Percentiles rank a stretch among this genome's conserved stretches.
phyloP scores from a whole-genome alignment of 1,139 yeast species.

The Yamadazyma kanchanaburiensis region DNA sequence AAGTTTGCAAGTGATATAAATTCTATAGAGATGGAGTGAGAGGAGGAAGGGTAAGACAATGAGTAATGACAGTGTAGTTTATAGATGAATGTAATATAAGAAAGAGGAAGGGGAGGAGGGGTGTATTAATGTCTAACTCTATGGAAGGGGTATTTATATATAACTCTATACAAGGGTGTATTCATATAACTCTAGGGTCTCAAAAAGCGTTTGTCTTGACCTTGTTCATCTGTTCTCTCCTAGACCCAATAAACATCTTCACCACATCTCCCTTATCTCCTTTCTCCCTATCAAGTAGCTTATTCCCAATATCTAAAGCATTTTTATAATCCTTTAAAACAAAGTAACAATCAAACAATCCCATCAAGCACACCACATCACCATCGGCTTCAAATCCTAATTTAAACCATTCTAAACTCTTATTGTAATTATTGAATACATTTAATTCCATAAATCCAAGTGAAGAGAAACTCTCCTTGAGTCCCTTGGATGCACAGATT shows the following conservation, averaged over 20 bases:
- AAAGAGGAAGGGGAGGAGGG: no score
- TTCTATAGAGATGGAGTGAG: constrained; percentile 6
- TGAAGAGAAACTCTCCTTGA: constrained; percentile 69
- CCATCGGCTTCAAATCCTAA: constrained; percentile 65
- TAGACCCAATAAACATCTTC: constrained; percentile 29
- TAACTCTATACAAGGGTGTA: no score
- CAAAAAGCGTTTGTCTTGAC: constrained; percentile 5
- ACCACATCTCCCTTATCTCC: no score
- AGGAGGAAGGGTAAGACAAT: no score
- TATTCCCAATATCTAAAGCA: constrained; percentile 18
- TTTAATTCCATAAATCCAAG: constrained; percentile 78
- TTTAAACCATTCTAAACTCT: constrained; percentile 81
- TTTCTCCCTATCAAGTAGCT: no score
- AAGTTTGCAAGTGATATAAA: constrained; percentile 23
- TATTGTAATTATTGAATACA: constrained; percentile 49
- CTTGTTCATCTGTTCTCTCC: constrained; percentile 20
- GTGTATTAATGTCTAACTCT: no score
- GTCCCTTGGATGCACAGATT: constrained; percentile 71
- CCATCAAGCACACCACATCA: constrained; percentile 65
- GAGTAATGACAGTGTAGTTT: no score
- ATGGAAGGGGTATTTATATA: no score
- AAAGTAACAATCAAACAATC: constrained; percentile 61
- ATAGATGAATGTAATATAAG: no score
- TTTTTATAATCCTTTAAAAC: constrained; percentile 21
- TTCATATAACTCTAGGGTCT: no score